A percentile compares a stretch with the other conserved stretches of the same genome.
phyloP scores from a whole-genome alignment of 2,329 filamentous ascomycete species.

The Sporothrix pseudoabietina region DNA sequence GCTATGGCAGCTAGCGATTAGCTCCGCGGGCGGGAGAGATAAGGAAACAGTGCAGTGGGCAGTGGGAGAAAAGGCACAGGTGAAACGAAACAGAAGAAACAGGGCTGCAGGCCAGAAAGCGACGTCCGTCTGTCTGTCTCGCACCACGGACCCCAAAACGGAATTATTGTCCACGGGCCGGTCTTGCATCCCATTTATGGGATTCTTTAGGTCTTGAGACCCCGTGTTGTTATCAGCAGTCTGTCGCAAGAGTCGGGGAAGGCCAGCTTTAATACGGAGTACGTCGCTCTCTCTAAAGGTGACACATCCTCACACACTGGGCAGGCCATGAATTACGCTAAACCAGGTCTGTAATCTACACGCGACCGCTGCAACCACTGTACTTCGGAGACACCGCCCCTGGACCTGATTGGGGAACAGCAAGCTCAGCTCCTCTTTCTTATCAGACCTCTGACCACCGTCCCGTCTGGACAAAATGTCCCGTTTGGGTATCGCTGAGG shows the following conservation, averaged over 20 bases:
- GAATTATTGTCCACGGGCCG: constrained; percentile 7
- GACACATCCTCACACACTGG: neutral
- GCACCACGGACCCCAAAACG: constrained; percentile 2
- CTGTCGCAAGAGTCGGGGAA: neutral
- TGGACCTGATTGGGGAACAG: neutral
- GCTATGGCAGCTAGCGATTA: constrained; percentile 1
- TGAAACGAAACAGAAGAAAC: neutral
- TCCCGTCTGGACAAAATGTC: constrained; percentile 14
- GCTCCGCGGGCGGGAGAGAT: neutral
- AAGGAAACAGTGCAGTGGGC: constrained; percentile 3
- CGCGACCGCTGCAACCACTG: neutral
- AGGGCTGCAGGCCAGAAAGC: neutral
- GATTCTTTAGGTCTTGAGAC: neutral
- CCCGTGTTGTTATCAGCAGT: constrained; percentile 1
- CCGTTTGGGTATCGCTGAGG: neutral
- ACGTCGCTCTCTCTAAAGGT: neutral
- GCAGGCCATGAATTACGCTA: neutral
- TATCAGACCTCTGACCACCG: constrained; percentile 17
- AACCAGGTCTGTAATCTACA: constrained; percentile 21
- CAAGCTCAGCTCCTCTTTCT: neutral
- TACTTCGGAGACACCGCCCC: neutral
- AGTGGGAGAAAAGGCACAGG: neutral
- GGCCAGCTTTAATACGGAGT: neutral
- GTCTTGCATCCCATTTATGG: neutral
- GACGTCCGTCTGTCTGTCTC: neutral